Evolutionary conservation across 1,284 basidiomycete species (phyloP), one percentile per base, ranked within the genome.

Genomic region (Paramarasmius palmivorus): DNA sequence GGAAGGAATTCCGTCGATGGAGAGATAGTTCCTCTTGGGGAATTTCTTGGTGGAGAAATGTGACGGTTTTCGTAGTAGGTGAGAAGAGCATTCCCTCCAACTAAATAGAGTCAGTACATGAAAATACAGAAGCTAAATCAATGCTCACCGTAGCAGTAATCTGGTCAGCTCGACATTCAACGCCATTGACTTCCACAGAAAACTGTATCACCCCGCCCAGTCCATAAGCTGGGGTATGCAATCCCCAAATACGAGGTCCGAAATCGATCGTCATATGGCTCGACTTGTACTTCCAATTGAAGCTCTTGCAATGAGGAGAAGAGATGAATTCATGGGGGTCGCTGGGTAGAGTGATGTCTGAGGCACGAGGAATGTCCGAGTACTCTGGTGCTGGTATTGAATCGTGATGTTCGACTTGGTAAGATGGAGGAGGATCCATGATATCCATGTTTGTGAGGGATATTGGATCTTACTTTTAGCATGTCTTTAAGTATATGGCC

Each of bases 271-370:
- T 12, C 44, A 46, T 46, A 46, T 46, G 44, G 25, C 26, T 46
- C 10, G 44, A 15, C 32, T 46, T 46, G 44, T 29, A 46, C 44
- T 46, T 46, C 44, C 44, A 46, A 26, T 46, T 46, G 25, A 46
- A 46, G 25, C 19, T 46, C 17, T 22, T 46, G n/a, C 23, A 46
- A 9, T 26, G 44, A 26, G 44, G 15, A 15, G 44, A 32, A 14
- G 25, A n/a, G 41, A 42, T 14, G 14, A 46, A 26, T 12, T n/a
- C 25, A n/a, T 29, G 15, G 29, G 25, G 22, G 26, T 46, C 44
- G 25, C 17, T 26, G n/a, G 44, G 44, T 15, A 46, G 25, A 15
- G 29, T 29, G 12, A 46, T 46, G 25, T 46, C 44, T 12, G 25
- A 14, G 4, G 9, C 22, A 9, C 25, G 25, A 4, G 44, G 44